A percentile compares a stretch with the other conserved stretches of the same genome.
Evolutionary conservation across 139 green algal genomes (phyloP).

Genomic region (Chlorella sorokiniana): DNA sequence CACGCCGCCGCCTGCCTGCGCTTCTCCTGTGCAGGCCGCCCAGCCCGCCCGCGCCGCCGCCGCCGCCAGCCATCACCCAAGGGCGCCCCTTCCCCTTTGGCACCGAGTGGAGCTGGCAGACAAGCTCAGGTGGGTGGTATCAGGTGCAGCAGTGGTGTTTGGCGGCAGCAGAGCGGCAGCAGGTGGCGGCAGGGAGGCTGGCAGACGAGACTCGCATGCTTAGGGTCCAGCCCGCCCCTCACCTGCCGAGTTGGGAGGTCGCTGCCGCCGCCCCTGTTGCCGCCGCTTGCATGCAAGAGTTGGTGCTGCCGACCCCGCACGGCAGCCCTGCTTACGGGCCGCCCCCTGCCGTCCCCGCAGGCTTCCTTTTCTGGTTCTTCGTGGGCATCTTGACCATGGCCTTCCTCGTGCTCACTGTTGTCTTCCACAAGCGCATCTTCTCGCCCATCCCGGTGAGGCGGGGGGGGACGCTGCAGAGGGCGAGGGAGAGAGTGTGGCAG

Average conservation of each 20-base stretch:
- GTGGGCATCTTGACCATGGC: constrained; percentile 26
- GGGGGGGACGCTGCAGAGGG: too few relatives aligned
- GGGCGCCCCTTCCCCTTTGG: constrained; percentile 35
- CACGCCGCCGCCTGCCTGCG: not conserved
- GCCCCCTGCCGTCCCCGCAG: not conserved
- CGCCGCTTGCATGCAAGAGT: too few relatives aligned
- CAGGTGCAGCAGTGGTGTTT: too few relatives aligned
- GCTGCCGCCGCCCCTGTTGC: too few relatives aligned
- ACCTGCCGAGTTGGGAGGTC: too few relatives aligned
- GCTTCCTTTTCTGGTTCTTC: constrained; percentile 29
- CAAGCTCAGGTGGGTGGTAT: not conserved
- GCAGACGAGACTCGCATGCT: too few relatives aligned
- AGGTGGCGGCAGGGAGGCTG: too few relatives aligned
- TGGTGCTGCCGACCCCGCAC: not conserved
- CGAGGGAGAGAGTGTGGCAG: too few relatives aligned
- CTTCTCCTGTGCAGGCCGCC: not conserved
- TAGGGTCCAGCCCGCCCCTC: too few relatives aligned
- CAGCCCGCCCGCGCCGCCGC: constrained; percentile 13
- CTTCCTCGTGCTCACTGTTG: constrained; percentile 23
- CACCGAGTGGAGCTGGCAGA: constrained; percentile 17
- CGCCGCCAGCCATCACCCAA: not conserved
- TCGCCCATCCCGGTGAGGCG: constrained; percentile 24
- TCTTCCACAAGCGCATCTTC: constrained; percentile 38
- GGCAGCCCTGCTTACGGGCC: not conserved
- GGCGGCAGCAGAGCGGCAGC: too few relatives aligned